These are phyloP conservation scores for Calvatia gigantea DNA, from an alignment of 768 basidiomycete genomes.

Conservation along the genomic window DNA sequence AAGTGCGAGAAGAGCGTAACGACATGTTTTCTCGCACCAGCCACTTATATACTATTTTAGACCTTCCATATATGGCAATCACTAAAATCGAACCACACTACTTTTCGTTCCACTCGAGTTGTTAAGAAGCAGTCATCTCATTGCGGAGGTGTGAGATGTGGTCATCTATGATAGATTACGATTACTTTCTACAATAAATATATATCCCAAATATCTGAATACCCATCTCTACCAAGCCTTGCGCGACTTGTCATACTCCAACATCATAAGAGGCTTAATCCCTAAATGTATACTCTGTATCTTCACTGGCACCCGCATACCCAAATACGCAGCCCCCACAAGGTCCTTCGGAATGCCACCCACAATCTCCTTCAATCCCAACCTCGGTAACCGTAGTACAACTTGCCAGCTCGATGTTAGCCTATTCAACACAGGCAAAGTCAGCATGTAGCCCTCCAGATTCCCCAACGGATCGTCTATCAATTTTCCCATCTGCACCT, in stretches of 20 bases:
- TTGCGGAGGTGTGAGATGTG: background rate
- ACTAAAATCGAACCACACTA: slow-evolving; percentile 31
- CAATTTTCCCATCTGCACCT: background rate
- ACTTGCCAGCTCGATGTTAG: slow-evolving; percentile 11
- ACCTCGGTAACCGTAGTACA: slow-evolving; percentile 18
- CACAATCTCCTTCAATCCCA: slow-evolving; percentile 20
- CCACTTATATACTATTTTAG: slow-evolving; percentile 13
- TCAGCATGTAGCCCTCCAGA: slow-evolving; percentile 21
- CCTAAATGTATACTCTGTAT: slow-evolving; percentile 26
- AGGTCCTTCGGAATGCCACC: background rate
- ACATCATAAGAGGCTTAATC: slow-evolving; percentile 20
- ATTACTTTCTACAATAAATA: slow-evolving; percentile 5
- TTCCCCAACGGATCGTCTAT: slow-evolving; percentile 21
- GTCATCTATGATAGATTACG: background rate
- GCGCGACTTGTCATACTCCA: slow-evolving; percentile 12
- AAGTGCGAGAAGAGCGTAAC: slow-evolving; percentile 2
- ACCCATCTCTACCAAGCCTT: background rate
- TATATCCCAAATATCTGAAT: background rate
- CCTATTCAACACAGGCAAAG: slow-evolving; percentile 12
- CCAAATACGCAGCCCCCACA: slow-evolving; percentile 1
- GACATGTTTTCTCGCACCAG: slow-evolving; percentile 5
- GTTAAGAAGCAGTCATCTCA: background rate
- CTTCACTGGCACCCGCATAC: slow-evolving; percentile 17
- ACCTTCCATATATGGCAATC: slow-evolving; percentile 17
- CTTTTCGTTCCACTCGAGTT: background rate